Base-by-base conservation (phyloP, 2,329 filamentous ascomycete species). In the Fusarium verrucosum region DNA sequence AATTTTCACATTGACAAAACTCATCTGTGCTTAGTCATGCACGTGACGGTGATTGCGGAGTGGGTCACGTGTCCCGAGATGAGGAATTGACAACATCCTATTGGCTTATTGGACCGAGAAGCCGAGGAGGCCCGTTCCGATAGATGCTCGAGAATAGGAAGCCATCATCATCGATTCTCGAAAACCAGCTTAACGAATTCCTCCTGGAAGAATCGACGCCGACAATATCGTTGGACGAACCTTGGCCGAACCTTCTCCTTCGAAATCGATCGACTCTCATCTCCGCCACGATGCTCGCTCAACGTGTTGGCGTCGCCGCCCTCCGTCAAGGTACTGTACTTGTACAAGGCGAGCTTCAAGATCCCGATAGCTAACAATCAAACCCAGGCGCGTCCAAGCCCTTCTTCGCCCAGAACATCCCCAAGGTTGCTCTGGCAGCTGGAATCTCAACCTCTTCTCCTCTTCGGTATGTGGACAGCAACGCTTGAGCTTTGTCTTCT, bases 291-390 rank as follows among this genome's bases (percentile, higher is more conserved):
- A 88, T 88, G 85, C 83, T 81, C 75, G 80, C 83, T 73, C 83
- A 85, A 72, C 79, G 85, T 79, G 80, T 85, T 72, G 85, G 85
- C 76, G 74, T 86, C 69, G 81, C 82, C 78, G 85, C 85, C 75
- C 77, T 87, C 75, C 84, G 84, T 76, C 82, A 84, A 83, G 82
- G 85, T 87, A 30, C 13, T 28, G n/a, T 28, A 75, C 71, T 42
- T 54, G 32, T 43, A 44, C 58, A 58, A 49, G 36, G 28, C 28
- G 65, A 68, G 23, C 59, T 58, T 71, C 65, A 46, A 45, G 16
- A 32, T 35, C 10, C 25, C 49, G 37, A 41, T 17, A 50, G 20
- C 50, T 66, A 47, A 68, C 28, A 41, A 5, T 47, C 43, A 17
- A 28, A n/a, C 8, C 33, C 68, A 73, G 78, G 77, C 73, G 78